Base-by-base conservation (phyloP, 495 filamentous ascomycete species). In the Pyrenopolyporus hunteri region DNA sequence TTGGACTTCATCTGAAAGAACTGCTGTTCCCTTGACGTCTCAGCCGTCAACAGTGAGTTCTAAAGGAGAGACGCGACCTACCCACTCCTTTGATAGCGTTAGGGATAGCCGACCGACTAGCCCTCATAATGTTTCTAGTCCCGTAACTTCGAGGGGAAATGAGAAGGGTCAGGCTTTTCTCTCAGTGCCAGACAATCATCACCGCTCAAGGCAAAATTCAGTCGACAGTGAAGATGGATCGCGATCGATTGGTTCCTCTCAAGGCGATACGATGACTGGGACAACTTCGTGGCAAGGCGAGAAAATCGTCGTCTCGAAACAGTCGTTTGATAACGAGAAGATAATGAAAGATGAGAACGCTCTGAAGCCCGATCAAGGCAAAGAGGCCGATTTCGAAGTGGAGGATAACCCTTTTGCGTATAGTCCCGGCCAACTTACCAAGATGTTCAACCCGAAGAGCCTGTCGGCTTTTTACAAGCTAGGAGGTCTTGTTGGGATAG, bases 111-210 rank as follows among this genome's bases (percentile, higher is more conserved):
- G 90, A 49, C 92, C 92, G n/a, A 91, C 88, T 0, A 96, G 92
- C 36, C 89, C 92, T 0, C 92, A 96, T 73, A 95, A 97, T 75
- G 74, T 96, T 46, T 93, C 90, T 4, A 93, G 89, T 10, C 89
- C 88, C 11, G 77, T 82, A 10, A 66, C 70, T 1, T 73, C 78
- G 6, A 75, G 77, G 19, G 80, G 71, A 1, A 75, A 73, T 36
- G 77, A 77, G 31, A 77, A 76, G 16, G 70, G 71, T 44, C 72
- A 70, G 26, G 73, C 72, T 25, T 83, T 80, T 56, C 70, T 83
- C 17, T 70, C 81, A 6, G 80, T 83, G 3, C 80, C 81, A 13
- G 76, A 75, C 3, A 45, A 28, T 45, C 70, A 74, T 23, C 50
- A 64, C 33, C 71, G 80, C 35, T 78, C 82, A 8, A 72, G 80